Percentiles rank a stretch among this genome's conserved stretches.
phyloP scores from a whole-genome alignment of 495 filamentous ascomycete species.

The Penicillium taxi region DNA sequence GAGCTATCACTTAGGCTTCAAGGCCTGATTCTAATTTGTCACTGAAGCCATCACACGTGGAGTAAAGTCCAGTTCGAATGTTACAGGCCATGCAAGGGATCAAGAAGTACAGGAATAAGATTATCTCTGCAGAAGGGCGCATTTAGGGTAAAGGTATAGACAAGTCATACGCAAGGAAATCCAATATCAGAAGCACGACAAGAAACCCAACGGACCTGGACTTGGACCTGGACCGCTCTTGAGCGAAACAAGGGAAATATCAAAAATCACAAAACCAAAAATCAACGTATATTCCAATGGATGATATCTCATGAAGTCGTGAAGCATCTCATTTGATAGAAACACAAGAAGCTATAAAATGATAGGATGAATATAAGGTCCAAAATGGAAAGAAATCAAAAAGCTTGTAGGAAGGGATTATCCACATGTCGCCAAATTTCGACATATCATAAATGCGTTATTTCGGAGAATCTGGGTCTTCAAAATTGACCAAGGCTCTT shows the following conservation, averaged over 20 bases:
- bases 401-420: constrained; percentile 1
- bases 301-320: constrained; percentile 22
- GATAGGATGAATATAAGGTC: constrained; percentile 2
- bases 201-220: constrained; percentile 2
- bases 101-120: constrained; percentile 4
- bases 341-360: constrained; percentile 1
- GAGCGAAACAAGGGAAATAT: constrained; percentile 6
- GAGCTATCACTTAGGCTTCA: no score
- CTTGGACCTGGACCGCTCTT: constrained; percentile 3
- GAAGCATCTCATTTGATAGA: constrained; percentile 7
- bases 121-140: constrained; percentile 9
- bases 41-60: no score
- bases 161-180: constrained; percentile 23
- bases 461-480: constrained; percentile 1
- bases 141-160: constrained; percentile 1
- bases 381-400: constrained; percentile 4
- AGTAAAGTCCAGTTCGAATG: constrained; percentile 6
- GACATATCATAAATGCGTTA: constrained; percentile 7
- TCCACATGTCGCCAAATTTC: constrained; percentile 3
- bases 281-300: constrained; percentile 7
- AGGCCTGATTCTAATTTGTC: no score
- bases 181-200: constrained; percentile 11
- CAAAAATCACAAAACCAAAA: background rate
- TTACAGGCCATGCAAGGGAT: constrained; percentile 17
- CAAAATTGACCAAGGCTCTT: constrained; percentile 16